Base-by-base conservation (phyloP, 1,139 yeast species). In the Yamadazyma aaseri region DNA sequence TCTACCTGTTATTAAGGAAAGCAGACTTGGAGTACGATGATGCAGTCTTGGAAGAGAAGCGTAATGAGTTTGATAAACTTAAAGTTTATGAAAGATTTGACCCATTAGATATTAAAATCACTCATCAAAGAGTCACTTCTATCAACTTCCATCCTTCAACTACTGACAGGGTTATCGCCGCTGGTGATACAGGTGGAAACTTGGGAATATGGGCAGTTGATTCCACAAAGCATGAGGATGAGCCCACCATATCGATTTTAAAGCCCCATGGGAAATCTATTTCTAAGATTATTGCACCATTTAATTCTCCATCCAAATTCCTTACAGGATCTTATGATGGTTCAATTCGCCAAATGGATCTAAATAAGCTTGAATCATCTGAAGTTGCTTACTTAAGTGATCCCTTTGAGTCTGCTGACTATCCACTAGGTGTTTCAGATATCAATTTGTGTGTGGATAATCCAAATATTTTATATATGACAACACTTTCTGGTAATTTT, bases 141-240 rank as follows among this genome's bases (percentile, higher is more conserved):
- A 71, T 87, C 35, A 68, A 71, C 28, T 82, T 86, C 55, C 97
- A 90, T 56, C 96, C 97, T 0, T 60, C 85, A 0, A 58, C 56
- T 1, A 71, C 70, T 1, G 79, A 80, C 45, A 69, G 85, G 43
- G 54, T 92, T 3, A 70, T 87, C 2, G 56, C 86, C 27, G 97
- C 90, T 0, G 97, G 97, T 31, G 97, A 92, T 58, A 86, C 89
- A 14, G 63, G 67, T 12, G 97, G 97, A 5, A 75, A 80, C 44
- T 60, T 89, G 32, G 97, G 97, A 0, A 69, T 90, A n/a, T 92
- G 97, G 97, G 81, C 90, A 26, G 81, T 85, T 2, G 79, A 77
- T 42, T 53, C 64, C 1, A 32, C 45, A 1, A 33, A 31, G 17
- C 38, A 36, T 3, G 51, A 40, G 4, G 71, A 63, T 5, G 78